These are phyloP conservation scores for Glebionis coronaria DNA, from an alignment of 129 eudicot genomes.

Conservation along the genomic window DNA sequence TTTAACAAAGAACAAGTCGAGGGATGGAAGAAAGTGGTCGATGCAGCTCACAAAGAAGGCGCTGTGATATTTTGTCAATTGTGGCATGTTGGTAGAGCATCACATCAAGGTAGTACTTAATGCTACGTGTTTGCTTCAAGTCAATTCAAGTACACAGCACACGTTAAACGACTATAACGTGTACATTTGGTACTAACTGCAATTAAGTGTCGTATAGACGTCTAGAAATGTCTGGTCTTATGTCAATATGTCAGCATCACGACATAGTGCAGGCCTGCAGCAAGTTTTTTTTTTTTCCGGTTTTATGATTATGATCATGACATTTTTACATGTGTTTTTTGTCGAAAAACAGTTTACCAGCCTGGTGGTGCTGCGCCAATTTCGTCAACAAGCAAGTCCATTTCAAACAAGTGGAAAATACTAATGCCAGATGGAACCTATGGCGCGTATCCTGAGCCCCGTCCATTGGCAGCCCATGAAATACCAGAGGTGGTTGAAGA, in stretches of 20 bases:
- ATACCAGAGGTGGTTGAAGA: conserved; percentile 56
- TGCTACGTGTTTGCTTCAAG: background rate
- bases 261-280: no score
- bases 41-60: conserved; percentile 79
- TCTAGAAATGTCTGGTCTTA: no score
- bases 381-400: conserved; percentile 76
- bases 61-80: conserved; percentile 80
- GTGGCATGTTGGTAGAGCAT: conserved; percentile 98
- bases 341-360: conserved; percentile 57
- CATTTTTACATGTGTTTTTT: background rate
- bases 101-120: conserved; percentile 58
- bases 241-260: no score
- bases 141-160: background rate
- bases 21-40: conserved; percentile 86
- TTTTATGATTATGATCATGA: background rate
- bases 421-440: conserved; percentile 76
- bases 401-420: conserved; percentile 82
- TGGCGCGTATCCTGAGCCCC: conserved; percentile 58
- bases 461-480: conserved; percentile 55
- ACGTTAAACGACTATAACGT: no score
- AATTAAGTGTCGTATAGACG: no score
- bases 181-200: no score
- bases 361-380: conserved; percentile 67
- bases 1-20: conserved; percentile 66
- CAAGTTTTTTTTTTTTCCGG: no score